Evolutionary conservation across 208 protist genomes (phyloP).

Genomic region (Acanthamoeba sp.): DNA sequence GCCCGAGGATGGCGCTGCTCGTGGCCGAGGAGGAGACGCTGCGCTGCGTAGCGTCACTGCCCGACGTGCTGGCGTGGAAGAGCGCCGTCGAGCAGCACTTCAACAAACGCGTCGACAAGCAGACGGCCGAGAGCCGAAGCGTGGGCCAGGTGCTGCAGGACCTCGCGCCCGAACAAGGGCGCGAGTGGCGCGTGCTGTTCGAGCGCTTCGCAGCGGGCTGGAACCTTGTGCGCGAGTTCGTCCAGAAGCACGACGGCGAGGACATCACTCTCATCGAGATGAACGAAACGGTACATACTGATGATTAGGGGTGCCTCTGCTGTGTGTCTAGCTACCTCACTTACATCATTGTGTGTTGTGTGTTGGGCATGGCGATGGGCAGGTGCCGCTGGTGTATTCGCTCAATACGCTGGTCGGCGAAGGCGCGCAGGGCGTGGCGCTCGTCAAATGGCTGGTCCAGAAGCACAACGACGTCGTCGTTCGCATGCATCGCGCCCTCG

Average conservation of each 20-base stretch:
- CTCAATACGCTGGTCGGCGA: conserved; percentile 23
- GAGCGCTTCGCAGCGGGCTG: conserved; percentile 7
- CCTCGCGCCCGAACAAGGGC: not conserved
- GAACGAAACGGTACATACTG: not conserved
- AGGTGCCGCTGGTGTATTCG: conserved; percentile 47
- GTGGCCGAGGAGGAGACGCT: not conserved
- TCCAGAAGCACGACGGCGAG: not conserved
- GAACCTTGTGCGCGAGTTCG: not conserved
- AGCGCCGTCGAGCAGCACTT: not conserved
- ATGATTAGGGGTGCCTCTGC: not conserved
- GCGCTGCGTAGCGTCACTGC: not conserved
- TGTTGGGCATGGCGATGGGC: not conserved
- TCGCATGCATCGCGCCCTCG: not conserved
- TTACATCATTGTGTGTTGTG: not conserved
- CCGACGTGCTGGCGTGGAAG: conserved; percentile 35
- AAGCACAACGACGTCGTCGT: conserved; percentile 45
- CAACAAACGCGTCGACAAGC: conserved; percentile 44
- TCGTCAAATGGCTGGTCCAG: conserved; percentile 22
- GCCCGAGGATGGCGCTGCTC: not conserved
- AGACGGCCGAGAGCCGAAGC: conserved; percentile 7
- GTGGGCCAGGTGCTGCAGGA: conserved; percentile 6
- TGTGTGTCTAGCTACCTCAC: too few relatives aligned
- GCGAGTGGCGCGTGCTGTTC: not conserved
- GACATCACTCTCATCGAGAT: not conserved
- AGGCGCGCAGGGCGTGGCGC: conserved; percentile 26